Conservation (phyloP, 2,329 filamentous ascomycete genomes). For the Colletotrichum coccodes region DNA sequence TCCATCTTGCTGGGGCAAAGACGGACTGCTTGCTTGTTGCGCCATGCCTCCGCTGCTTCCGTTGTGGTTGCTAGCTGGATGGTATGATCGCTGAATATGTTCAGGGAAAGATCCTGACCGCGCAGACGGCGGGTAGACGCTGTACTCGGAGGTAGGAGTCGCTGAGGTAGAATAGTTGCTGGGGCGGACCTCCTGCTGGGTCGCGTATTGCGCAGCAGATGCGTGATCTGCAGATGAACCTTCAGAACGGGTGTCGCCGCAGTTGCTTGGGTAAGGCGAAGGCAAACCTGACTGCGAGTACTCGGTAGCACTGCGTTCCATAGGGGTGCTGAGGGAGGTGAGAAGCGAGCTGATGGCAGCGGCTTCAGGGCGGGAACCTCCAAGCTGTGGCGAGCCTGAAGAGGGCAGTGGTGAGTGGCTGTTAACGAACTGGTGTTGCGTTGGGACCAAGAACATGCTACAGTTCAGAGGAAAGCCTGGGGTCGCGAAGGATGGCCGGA, state of each 20-base stretch:
- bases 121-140: constrained; percentile 77
- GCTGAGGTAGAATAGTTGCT: constrained; percentile 78
- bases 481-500: constrained; percentile 35
- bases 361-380: constrained; percentile 40
- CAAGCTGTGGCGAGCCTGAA: constrained; percentile 39
- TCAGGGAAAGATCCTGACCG: constrained; percentile 89
- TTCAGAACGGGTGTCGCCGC: constrained; percentile 83
- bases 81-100: constrained; percentile 86
- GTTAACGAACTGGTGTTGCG: constrained; percentile 43
- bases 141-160: constrained; percentile 91
- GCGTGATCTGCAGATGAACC: constrained; percentile 87
- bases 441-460: constrained; percentile 47
- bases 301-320: constrained; percentile 75
- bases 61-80: constrained; percentile 78
- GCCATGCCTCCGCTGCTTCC: constrained; percentile 91
- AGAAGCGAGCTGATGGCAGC: constrained; percentile 41
- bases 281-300: constrained; percentile 91
- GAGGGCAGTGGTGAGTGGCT: constrained; percentile 42
- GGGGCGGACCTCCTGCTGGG: constrained; percentile 82
- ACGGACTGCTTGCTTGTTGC: constrained; percentile 98
- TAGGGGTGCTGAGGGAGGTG: constrained; percentile 49
- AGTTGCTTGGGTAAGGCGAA: constrained; percentile 74
- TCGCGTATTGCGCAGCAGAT: constrained; percentile 90
- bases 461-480: constrained; percentile 39
- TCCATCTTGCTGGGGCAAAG: constrained; percentile 85